A percentile compares a stretch with the other conserved stretches of the same genome.
phyloP scores from a whole-genome alignment of 2,329 filamentous ascomycete species.

The Botryosphaeria agaves region DNA sequence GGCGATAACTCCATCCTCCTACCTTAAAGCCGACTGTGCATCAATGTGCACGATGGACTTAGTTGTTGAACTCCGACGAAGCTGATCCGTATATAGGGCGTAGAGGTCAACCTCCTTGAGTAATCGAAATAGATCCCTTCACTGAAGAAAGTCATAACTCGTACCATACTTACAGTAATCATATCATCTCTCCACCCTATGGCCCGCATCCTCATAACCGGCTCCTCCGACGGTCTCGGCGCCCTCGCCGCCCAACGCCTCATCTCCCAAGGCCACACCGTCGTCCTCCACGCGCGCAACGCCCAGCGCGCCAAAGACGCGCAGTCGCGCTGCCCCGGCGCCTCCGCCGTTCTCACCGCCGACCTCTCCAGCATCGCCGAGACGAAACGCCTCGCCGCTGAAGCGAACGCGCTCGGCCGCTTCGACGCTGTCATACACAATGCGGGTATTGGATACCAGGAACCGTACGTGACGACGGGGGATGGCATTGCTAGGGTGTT shows the following conservation, averaged over 20 bases:
- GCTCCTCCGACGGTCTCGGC: constrained; percentile 40
- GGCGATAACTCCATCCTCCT: no score
- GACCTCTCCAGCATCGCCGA: constrained; percentile 35
- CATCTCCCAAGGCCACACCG: constrained; percentile 32
- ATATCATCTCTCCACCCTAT: no score
- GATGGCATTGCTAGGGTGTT: constrained; percentile 33
- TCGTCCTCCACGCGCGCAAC: constrained; percentile 40
- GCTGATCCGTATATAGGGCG: no score
- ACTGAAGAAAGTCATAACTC: constrained; percentile 1
- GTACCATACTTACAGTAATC: constrained; percentile 4
- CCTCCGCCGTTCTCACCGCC: constrained; percentile 32
- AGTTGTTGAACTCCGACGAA: no score
- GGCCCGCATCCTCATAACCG: constrained; percentile 36
- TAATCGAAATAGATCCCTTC: no score
- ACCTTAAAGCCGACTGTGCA: no score
- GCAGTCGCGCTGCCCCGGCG: constrained; percentile 28
- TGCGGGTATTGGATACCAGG: constrained; percentile 30
- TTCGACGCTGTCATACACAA: constrained; percentile 43
- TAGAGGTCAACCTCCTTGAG: no score
- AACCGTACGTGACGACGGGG: constrained; percentile 23
- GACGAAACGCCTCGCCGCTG: constrained; percentile 31
- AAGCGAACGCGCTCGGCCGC: constrained; percentile 30
- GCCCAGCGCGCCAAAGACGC: constrained; percentile 34
- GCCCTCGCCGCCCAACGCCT: constrained; percentile 33
- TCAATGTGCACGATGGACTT: background rate